Conservation (phyloP, 768 basidiomycete genomes). For the Rhodotorula paludigena region DNA sequence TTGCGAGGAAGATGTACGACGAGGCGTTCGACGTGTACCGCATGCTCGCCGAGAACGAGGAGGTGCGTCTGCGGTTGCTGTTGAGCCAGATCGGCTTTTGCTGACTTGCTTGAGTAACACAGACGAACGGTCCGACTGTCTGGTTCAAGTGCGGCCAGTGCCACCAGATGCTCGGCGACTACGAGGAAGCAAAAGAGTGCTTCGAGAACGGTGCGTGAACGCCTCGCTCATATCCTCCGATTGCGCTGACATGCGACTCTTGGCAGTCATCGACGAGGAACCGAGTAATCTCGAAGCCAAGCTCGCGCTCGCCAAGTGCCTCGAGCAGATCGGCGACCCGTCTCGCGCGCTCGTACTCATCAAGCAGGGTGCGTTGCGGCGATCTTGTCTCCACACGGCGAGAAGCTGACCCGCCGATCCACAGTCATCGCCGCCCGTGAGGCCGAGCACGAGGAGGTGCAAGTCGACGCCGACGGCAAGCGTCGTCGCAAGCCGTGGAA, state of each 20-base stretch:
- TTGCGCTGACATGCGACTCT: background rate
- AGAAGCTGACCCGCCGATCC: background rate
- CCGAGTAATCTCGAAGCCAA: conserved; percentile 74
- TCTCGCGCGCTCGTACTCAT: conserved; percentile 76
- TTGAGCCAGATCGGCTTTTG: background rate
- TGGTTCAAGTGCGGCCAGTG: conserved; percentile 73
- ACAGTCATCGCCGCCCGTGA: conserved; percentile 3
- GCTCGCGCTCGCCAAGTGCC: conserved; percentile 82
- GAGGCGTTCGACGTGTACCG: conserved; percentile 78
- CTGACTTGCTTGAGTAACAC: background rate
- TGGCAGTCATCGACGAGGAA: conserved; percentile 67
- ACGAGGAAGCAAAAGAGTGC: conserved; percentile 72
- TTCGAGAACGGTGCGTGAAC: conserved; percentile 61
- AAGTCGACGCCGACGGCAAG: background rate
- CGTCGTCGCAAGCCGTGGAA: conserved; percentile 45
- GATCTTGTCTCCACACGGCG: fast-evolving
- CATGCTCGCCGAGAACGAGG: conserved; percentile 65
- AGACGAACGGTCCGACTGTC: conserved; percentile 41
- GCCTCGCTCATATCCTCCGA: no score
- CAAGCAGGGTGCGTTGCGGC: conserved; percentile 60
- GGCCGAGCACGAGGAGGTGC: background rate
- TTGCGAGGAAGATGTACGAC: conserved; percentile 66
- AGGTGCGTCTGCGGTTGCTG: conserved; percentile 53
- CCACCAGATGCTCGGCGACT: conserved; percentile 67
- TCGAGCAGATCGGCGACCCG: conserved; percentile 75